Percentiles rank a stretch among this genome's conserved stretches.
phyloP scores from a whole-genome alignment of 495 filamentous ascomycete species.

The Penicillium turbatum region DNA sequence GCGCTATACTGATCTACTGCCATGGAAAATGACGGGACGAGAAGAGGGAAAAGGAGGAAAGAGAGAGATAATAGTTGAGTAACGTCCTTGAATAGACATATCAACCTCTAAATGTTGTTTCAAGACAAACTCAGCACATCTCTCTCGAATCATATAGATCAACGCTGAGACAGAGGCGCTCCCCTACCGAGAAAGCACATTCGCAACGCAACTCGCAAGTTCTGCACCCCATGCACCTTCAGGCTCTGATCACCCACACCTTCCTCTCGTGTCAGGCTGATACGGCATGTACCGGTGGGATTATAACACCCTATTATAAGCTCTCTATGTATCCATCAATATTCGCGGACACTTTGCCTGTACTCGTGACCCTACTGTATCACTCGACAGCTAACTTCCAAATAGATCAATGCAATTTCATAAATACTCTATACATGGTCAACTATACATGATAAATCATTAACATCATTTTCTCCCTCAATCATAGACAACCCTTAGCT shows the following conservation, averaged over 20 bases:
- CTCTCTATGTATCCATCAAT: constrained; percentile 3
- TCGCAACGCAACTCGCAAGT: constrained; percentile 3
- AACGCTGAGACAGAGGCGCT: neutral
- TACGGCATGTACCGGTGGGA: constrained; percentile 1
- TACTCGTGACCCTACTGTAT: no score
- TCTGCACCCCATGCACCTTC: neutral
- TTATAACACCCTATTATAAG: neutral
- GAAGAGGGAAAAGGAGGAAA: no score
- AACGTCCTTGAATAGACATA: no score
- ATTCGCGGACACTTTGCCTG: no score
- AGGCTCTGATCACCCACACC: neutral
- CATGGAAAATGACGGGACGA: no score
- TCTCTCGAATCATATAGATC: neutral
- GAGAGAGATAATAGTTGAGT: no score
- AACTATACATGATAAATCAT: no score
- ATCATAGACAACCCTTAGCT: neutral
- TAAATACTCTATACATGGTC: no score
- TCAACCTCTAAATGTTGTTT: no score
- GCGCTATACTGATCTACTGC: no score
- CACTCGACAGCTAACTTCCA: no score
- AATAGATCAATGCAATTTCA: no score
- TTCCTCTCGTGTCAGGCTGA: neutral
- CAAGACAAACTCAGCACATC: neutral
- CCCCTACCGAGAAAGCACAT: neutral
- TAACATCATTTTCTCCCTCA: neutral